A percentile compares a stretch with the other conserved stretches of the same genome.
phyloP scores from a whole-genome alignment of 2,329 filamentous ascomycete genomes.

The Aspergillus caelatus region DNA sequence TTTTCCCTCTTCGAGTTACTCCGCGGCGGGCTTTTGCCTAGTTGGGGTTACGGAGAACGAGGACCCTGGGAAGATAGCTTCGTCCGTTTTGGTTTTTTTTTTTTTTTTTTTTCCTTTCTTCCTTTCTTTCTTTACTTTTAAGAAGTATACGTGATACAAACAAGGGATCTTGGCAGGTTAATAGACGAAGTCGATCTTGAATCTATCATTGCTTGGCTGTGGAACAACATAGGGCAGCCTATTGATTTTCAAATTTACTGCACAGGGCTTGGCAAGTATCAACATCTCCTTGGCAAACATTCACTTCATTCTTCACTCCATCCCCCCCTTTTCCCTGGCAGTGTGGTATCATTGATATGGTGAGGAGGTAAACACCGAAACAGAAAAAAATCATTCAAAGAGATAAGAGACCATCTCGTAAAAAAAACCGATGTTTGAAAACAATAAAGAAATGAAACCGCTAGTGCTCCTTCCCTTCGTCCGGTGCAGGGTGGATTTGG shows the following conservation, averaged over 20 bases:
- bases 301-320: neutral
- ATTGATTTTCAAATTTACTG: constrained; percentile 17
- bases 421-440: constrained; percentile 3
- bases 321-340: constrained; percentile 1
- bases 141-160: neutral
- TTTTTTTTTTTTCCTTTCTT: neutral
- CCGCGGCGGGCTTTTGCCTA: neutral
- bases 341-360: constrained; percentile 16
- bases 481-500: neutral
- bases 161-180: neutral
- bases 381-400: neutral
- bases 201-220: constrained; percentile 24
- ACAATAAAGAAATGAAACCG: constrained; percentile 4
- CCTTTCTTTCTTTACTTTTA: neutral
- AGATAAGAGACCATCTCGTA: neutral
- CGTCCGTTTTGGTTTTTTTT: neutral
- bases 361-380: constrained; percentile 3
- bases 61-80: neutral
- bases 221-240: constrained; percentile 15
- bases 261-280: constrained; percentile 25
- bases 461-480: constrained; percentile 3
- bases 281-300: constrained; percentile 17
- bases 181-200: constrained; percentile 2
- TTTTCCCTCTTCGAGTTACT: neutral
- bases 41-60: neutral